phyloP scores from a whole-genome alignment of 1,284 basidiomycete genomes.

The Agroathelia rolfsii region DNA sequence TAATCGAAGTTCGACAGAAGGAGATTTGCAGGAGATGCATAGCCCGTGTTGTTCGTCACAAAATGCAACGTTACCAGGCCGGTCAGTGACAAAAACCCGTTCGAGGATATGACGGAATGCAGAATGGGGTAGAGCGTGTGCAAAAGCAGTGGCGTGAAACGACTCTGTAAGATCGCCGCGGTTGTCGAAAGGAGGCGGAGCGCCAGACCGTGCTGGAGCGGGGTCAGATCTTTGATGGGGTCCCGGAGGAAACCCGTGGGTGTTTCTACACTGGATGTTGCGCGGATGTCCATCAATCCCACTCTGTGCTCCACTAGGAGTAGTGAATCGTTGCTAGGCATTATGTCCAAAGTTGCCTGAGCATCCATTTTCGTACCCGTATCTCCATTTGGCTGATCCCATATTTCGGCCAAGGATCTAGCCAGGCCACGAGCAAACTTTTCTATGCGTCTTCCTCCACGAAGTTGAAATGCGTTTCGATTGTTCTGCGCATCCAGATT shows the following conservation, averaged over 20 bases:
- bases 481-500: slow-evolving; percentile 24
- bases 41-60: slow-evolving; percentile 64
- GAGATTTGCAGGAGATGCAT: slow-evolving; percentile 76
- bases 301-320: slow-evolving; percentile 35
- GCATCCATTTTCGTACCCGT: slow-evolving; percentile 20
- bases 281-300: slow-evolving; percentile 30
- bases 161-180: slow-evolving; percentile 54
- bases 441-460: slow-evolving; percentile 38
- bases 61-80: slow-evolving; percentile 62
- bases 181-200: slow-evolving; percentile 68
- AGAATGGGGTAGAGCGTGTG: slow-evolving; percentile 77
- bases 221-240: slow-evolving; percentile 27
- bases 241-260: slow-evolving; percentile 30
- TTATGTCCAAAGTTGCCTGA: slow-evolving; percentile 24
- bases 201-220: slow-evolving; percentile 50
- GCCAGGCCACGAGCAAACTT: slow-evolving; percentile 59
- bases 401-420: slow-evolving; percentile 55
- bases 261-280: slow-evolving; percentile 28
- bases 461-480: slow-evolving; percentile 9
- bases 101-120: slow-evolving; percentile 67
- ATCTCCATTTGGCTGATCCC: slow-evolving; percentile 37
- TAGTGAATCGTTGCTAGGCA: slow-evolving; percentile 47
- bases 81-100: slow-evolving; percentile 55
- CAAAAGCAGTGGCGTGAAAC: slow-evolving; percentile 67
- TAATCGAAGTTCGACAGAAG: slow-evolving; percentile 92